These are phyloP conservation scores for Carallia pectinifolia DNA, from an alignment of 345 rosid genomes.

Conservation along the genomic window DNA sequence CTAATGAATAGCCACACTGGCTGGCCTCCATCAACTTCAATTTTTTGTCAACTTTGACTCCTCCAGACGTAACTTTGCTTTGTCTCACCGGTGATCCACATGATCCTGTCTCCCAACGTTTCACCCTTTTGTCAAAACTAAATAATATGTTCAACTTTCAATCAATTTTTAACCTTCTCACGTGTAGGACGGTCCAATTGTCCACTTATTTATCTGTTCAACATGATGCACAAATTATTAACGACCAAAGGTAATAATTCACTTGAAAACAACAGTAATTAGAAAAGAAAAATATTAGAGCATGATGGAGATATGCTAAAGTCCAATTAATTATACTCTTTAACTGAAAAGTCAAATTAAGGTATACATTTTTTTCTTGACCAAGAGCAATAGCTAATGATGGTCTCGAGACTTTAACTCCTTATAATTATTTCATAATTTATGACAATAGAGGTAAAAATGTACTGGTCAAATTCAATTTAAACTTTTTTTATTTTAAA, in stretches of 20 bases:
- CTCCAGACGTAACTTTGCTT: not conserved
- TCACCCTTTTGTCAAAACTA: not conserved
- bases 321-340: not conserved
- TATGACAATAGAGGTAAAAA: not conserved
- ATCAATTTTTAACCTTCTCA: not conserved
- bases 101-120: no score
- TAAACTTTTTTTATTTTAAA: not conserved
- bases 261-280: no score
- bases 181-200: no score
- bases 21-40: conserved; percentile 3
- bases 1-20: not conserved
- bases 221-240: no score
- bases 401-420: not conserved
- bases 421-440: not conserved
- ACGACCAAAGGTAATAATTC: no score
- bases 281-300: not conserved
- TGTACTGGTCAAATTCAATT: not conserved
- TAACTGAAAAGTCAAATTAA: conserved; percentile 6
- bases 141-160: not conserved
- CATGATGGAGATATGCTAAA: not conserved
- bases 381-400: not conserved
- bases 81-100: not conserved
- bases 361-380: not conserved
- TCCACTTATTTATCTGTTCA: no score
- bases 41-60: not conserved